Conservation (phyloP, 805 yeast genomes). For the Zygosaccharomyces rouxii region DNA sequence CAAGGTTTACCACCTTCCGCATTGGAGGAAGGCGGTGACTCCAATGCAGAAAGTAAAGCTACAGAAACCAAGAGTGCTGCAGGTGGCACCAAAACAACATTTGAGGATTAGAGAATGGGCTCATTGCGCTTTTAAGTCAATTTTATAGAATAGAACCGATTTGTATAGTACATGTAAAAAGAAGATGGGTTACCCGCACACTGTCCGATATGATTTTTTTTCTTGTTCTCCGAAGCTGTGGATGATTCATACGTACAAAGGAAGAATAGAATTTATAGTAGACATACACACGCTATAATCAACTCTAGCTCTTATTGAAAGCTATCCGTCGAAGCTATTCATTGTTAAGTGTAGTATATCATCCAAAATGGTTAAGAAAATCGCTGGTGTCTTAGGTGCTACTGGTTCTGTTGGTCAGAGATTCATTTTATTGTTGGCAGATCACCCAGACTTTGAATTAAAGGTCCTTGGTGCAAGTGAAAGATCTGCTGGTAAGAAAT, state of each 20-base stretch:
- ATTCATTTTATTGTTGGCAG: conserved; percentile 74
- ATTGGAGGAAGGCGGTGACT: conserved; percentile 7
- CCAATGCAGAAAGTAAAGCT: conserved; percentile 4
- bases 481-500: conserved; percentile 88
- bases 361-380: conserved; percentile 34
- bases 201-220: neutral
- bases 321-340: too few species aligned
- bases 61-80: conserved; percentile 22
- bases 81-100: conserved; percentile 30
- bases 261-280: neutral
- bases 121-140: neutral
- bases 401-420: conserved; percentile 98
- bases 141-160: neutral
- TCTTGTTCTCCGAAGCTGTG: neutral
- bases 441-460: conserved; percentile 88
- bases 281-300: neutral
- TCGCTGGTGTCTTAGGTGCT: conserved; percentile 91
- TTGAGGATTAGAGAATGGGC: conserved; percentile 16
- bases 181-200: conserved; percentile 2
- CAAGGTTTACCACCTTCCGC: conserved; percentile 70
- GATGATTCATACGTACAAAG: neutral
- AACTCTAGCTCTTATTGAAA: neutral
- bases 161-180: conserved; percentile 1
- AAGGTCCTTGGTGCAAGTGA: conserved; percentile 86
- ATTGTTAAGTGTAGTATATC: neutral